Evolutionary conservation across 345 rosid genomes (phyloP).

Genomic region (Eucalyptus polybractea): DNA sequence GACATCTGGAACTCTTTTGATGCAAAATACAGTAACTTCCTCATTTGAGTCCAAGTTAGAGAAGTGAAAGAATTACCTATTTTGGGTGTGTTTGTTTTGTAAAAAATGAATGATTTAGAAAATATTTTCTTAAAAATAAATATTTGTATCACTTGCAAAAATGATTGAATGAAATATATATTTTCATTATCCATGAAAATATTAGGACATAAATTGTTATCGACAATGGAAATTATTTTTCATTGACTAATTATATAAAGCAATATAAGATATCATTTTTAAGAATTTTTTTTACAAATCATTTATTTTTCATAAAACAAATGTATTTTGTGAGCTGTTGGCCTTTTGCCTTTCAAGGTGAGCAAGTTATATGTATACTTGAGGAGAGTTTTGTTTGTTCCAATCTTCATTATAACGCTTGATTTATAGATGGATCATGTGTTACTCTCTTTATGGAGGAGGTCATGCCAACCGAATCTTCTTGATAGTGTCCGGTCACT

Average conservation of each 20-base stretch:
- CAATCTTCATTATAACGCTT: background rate
- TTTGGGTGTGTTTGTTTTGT: background rate
- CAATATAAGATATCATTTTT: background rate
- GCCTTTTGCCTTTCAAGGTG: background rate
- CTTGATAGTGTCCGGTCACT: background rate
- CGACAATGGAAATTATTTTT: accelerated
- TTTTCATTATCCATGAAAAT: background rate
- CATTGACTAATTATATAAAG: background rate
- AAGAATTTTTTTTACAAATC: background rate
- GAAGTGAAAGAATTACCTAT: background rate
- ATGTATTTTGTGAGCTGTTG: background rate
- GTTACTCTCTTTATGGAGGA: background rate
- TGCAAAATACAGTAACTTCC: background rate
- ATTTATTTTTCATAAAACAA: background rate
- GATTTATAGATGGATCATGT: background rate
- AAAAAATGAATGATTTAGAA: background rate
- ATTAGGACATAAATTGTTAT: background rate
- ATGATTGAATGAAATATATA: background rate
- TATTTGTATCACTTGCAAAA: background rate
- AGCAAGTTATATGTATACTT: background rate
- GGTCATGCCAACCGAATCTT: background rate
- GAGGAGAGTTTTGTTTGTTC: background rate
- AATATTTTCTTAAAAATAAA: background rate
- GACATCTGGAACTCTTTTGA: background rate
- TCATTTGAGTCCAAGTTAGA: background rate